phyloP scores from a whole-genome alignment of 2,329 filamentous ascomycete species.

The Trichoderma afroharzianum region DNA sequence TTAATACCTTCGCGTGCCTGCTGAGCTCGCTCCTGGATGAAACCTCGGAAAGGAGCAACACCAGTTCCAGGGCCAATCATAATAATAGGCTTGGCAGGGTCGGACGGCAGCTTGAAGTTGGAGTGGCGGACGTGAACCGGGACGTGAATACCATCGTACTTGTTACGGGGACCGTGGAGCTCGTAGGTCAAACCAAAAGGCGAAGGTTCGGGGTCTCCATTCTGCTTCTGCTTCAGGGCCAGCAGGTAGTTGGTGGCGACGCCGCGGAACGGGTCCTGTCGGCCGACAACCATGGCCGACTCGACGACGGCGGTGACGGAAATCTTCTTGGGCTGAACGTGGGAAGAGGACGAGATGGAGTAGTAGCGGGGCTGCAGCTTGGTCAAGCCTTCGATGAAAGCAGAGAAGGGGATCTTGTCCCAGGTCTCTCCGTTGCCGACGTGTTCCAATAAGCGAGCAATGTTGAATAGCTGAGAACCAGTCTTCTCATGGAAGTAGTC shows the following conservation, averaged over 20 bases:
- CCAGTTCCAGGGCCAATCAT: conserved; percentile 96
- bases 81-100: conserved; percentile 89
- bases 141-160: conserved; percentile 92
- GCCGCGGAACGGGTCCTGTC: conserved; percentile 79
- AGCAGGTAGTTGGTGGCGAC: conserved; percentile 96
- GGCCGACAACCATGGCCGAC: conserved; percentile 71
- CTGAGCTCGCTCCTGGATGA: conserved; percentile 88
- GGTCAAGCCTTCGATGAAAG: conserved; percentile 86
- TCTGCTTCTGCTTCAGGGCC: conserved; percentile 94
- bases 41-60: conserved; percentile 92
- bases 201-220: conserved; percentile 77
- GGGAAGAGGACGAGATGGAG: conserved; percentile 95
- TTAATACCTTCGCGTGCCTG: conserved; percentile 74
- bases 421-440: conserved; percentile 73
- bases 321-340: conserved; percentile 91
- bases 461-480: conserved; percentile 77
- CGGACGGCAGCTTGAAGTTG: conserved; percentile 97
- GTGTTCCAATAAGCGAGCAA: conserved; percentile 75
- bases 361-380: conserved; percentile 98
- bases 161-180: conserved; percentile 86
- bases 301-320: conserved; percentile 95
- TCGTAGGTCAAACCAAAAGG: conserved; percentile 83
- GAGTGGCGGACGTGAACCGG: conserved; percentile 96
- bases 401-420: conserved; percentile 84
- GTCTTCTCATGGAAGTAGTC: conserved; percentile 92